A percentile compares a stretch with the other conserved stretches of the same genome.
phyloP scores from a whole-genome alignment of 75 land plant species.

The Picea sitchensis region DNA sequence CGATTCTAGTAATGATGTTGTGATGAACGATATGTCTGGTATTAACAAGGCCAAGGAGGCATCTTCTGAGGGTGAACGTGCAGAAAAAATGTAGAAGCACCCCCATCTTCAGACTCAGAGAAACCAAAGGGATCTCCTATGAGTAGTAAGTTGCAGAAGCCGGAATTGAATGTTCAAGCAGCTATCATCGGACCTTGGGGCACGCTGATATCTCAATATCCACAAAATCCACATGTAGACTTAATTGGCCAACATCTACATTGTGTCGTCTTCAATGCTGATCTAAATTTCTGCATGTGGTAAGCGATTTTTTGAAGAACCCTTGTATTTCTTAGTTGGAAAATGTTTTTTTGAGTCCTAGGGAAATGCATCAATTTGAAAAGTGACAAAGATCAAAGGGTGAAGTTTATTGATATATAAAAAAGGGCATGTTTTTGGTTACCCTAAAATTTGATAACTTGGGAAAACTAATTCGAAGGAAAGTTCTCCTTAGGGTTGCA shows the following conservation, averaged over 20 bases:
- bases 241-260: slow-evolving; percentile 12
- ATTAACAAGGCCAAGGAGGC: neutral
- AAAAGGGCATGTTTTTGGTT: too few relatives aligned
- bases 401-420: too few relatives aligned
- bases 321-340: too few relatives aligned
- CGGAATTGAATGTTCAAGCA: slow-evolving; percentile 10
- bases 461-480: too few relatives aligned
- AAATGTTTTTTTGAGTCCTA: too few relatives aligned
- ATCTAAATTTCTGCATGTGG: too few relatives aligned
- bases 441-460: too few relatives aligned
- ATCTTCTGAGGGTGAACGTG: neutral
- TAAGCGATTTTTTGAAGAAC: too few relatives aligned
- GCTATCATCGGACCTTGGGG: slow-evolving; percentile 41
- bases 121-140: slow-evolving; percentile 8
- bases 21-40: neutral
- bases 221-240: slow-evolving; percentile 39
- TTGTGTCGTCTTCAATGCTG: too few relatives aligned
- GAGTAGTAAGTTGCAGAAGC: slow-evolving; percentile 19
- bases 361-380: too few relatives aligned
- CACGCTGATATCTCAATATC: slow-evolving; percentile 46
- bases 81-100: neutral
- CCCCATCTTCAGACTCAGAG: neutral
- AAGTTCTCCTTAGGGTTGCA: too few relatives aligned
- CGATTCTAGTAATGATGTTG: slow-evolving; percentile 1
- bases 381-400: too few relatives aligned